phyloP scores from a whole-genome alignment of 768 basidiomycete species.

The Kwoniella pini region DNA sequence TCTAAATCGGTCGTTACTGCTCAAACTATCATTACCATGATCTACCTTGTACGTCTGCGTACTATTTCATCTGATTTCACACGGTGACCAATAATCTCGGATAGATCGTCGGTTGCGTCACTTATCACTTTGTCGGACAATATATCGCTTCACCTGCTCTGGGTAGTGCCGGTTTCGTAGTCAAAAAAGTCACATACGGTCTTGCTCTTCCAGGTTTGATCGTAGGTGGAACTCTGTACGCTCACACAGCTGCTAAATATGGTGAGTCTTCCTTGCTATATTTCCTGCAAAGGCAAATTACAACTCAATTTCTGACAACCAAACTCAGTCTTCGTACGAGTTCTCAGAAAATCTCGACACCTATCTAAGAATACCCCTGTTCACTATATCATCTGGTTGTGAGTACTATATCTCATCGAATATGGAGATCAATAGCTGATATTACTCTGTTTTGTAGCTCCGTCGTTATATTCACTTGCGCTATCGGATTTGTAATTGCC shows the following conservation, averaged over 20 bases:
- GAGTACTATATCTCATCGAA: constrained; percentile 12
- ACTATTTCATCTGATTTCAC: too few species aligned
- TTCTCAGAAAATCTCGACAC: constrained; percentile 37
- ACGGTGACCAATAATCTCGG: constrained; percentile 32
- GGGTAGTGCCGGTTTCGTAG: constrained; percentile 44
- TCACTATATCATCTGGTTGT: constrained; percentile 43
- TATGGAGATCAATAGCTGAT: too few species aligned
- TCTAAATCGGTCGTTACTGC: constrained; percentile 45
- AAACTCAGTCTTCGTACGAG: constrained; percentile 36
- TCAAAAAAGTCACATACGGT: constrained; percentile 49
- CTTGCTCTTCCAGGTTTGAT: constrained; percentile 39
- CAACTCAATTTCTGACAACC: background rate
- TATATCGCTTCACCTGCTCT: constrained; percentile 53
- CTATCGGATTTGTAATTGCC: constrained; percentile 42
- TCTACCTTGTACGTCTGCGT: constrained; percentile 32
- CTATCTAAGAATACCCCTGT: constrained; percentile 30
- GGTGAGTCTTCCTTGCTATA: background rate
- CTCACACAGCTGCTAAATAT: constrained; percentile 22
- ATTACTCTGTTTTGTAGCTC: constrained; percentile 19
- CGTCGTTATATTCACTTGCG: constrained; percentile 34
- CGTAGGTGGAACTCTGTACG: constrained; percentile 32
- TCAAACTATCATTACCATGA: constrained; percentile 40
- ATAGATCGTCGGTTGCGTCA: constrained; percentile 48
- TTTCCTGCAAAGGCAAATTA: background rate
- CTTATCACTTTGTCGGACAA: constrained; percentile 48